Conservation (phyloP, 345 rosid species). For the Sonneratia caseolaris region DNA sequence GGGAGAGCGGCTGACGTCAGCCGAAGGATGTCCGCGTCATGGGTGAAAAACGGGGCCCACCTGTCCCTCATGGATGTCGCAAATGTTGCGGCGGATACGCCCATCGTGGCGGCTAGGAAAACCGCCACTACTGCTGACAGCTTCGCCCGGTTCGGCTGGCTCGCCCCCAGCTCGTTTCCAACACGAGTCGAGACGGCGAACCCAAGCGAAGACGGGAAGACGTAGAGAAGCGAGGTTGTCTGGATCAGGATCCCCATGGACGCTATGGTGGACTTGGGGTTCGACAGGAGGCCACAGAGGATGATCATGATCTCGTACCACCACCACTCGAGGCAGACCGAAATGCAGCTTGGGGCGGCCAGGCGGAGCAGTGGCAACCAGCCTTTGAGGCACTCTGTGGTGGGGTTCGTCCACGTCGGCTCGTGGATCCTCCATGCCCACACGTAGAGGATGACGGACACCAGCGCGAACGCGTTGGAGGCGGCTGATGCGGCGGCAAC, state of each 20-base stretch:
- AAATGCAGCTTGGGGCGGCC: slow-evolving; percentile 83
- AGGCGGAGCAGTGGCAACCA: slow-evolving; percentile 73
- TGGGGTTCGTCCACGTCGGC: slow-evolving; percentile 72
- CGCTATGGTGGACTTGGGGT: slow-evolving; percentile 72
- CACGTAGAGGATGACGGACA: slow-evolving; percentile 37
- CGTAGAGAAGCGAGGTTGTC: slow-evolving; percentile 80
- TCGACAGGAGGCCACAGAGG: slow-evolving; percentile 55
- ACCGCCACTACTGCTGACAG: slow-evolving; percentile 55
- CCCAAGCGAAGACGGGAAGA: slow-evolving; percentile 82
- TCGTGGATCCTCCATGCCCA: slow-evolving; percentile 52
- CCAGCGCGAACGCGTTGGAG: slow-evolving; percentile 52
- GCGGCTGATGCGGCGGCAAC: slow-evolving; percentile 67
- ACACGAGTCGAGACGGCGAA: slow-evolving; percentile 86
- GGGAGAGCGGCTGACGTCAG: slow-evolving; percentile 76
- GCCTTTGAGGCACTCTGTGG: slow-evolving; percentile 55
- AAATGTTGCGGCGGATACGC: slow-evolving; percentile 54
- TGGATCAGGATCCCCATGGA: slow-evolving; percentile 88
- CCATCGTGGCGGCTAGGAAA: slow-evolving; percentile 44
- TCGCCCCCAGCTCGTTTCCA: slow-evolving; percentile 83
- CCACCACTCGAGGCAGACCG: slow-evolving; percentile 95
- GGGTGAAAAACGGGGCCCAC: slow-evolving; percentile 79
- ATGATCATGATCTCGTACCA: slow-evolving; percentile 94
- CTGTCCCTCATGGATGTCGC: slow-evolving; percentile 50
- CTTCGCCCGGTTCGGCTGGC: slow-evolving; percentile 51
- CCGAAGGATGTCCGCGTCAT: slow-evolving; percentile 51